Evolutionary conservation across 129 eudicot genomes (phyloP).

Genomic region (Lonicera japonica): DNA sequence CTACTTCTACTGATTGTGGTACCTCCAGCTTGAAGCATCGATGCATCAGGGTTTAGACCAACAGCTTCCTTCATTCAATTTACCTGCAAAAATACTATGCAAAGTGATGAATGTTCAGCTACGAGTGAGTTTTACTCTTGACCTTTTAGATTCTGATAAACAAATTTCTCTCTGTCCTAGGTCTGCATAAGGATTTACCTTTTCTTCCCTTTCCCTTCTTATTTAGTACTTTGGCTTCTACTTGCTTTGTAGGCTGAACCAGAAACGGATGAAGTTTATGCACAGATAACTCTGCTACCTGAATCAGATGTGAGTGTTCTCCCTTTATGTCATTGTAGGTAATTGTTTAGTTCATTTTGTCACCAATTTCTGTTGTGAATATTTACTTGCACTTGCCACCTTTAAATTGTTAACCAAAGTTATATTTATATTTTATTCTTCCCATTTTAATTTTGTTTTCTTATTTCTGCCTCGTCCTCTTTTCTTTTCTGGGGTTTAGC

Average conservation of each 20-base stretch:
- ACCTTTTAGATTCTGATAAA: not conserved
- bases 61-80: constrained; percentile 79
- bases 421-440: not conserved
- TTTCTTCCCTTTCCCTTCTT: not conserved
- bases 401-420: no score
- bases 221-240: constrained; percentile 2
- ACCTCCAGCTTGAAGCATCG: constrained; percentile 89
- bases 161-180: not conserved
- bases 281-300: constrained; percentile 72
- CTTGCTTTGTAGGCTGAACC: constrained; percentile 61
- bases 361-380: not conserved
- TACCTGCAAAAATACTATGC: constrained; percentile 84
- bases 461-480: constrained; percentile 3
- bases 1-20: not conserved
- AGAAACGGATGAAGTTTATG: constrained; percentile 77
- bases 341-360: not conserved
- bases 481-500: constrained; percentile 43
- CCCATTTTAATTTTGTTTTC: not conserved
- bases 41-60: constrained; percentile 84
- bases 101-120: constrained; percentile 81
- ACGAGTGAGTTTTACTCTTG: constrained; percentile 43
- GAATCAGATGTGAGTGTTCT: constrained; percentile 55
- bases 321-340: not conserved
- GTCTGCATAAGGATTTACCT: not conserved
- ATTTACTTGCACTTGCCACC: not conserved